These are phyloP conservation scores for Candida ficus DNA, from an alignment of 805 yeast species.

Conservation along the genomic window DNA sequence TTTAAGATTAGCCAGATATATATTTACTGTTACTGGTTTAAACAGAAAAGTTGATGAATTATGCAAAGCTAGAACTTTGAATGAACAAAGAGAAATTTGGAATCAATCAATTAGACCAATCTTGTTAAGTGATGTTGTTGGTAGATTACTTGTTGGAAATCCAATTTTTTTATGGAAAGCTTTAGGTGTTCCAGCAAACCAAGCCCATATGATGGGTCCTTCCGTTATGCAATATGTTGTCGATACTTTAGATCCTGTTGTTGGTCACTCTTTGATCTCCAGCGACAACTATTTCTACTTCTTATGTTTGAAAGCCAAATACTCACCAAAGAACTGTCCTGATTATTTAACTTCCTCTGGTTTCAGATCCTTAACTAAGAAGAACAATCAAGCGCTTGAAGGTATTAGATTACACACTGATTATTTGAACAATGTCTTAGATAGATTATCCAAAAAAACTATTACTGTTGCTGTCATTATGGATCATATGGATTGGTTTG, in stretches of 20 bases:
- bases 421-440: slow-evolving; percentile 68
- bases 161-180: slow-evolving; percentile 88
- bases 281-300: slow-evolving; percentile 76
- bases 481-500: slow-evolving; percentile 95
- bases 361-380: slow-evolving; percentile 41
- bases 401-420: slow-evolving; percentile 77
- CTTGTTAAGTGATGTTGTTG: slow-evolving; percentile 63
- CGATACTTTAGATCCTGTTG: slow-evolving; percentile 75
- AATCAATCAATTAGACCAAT: slow-evolving; percentile 57
- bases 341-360: slow-evolving; percentile 63
- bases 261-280: slow-evolving; percentile 57
- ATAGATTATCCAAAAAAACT: slow-evolving; percentile 54
- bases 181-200: slow-evolving; percentile 83
- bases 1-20: slow-evolving; percentile 55
- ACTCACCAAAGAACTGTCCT: slow-evolving; percentile 64
- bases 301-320: slow-evolving; percentile 57
- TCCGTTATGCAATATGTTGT: slow-evolving; percentile 66
- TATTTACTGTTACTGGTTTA: slow-evolving; percentile 55
- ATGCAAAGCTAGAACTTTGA: slow-evolving; percentile 51
- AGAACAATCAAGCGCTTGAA: slow-evolving; percentile 48
- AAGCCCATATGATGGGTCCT: slow-evolving; percentile 73
- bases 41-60: slow-evolving; percentile 45
- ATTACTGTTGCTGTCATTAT: slow-evolving; percentile 74
- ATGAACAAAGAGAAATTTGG: slow-evolving; percentile 66
- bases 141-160: slow-evolving; percentile 67